Percentiles rank a stretch among this genome's conserved stretches.
These are phyloP conservation scores for Epichloe aotearoae DNA, from an alignment of 2,329 filamentous ascomycete species.

Conservation along the genomic window DNA sequence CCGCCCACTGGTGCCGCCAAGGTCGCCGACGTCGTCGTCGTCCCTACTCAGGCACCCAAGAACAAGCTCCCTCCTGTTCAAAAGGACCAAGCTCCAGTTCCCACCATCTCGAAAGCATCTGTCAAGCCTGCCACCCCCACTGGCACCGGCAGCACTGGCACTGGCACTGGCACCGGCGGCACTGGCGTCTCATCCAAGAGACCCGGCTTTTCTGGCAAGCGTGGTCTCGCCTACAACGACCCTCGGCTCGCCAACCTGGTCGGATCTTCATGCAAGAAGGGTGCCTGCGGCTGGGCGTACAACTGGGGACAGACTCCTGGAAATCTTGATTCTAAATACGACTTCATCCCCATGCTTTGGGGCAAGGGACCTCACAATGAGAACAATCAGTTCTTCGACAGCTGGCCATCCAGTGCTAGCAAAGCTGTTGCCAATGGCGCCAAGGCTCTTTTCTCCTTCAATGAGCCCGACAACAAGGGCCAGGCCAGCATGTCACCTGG, in stretches of 20 bases:
- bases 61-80: not conserved
- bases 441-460: slow-evolving; percentile 51
- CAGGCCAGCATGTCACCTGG: slow-evolving; percentile 46
- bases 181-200: slow-evolving; percentile 2
- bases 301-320: slow-evolving; percentile 48
- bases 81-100: slow-evolving; percentile 2
- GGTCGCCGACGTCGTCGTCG: slow-evolving; percentile 21
- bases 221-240: slow-evolving; percentile 57
- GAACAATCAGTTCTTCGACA: slow-evolving; percentile 19
- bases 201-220: slow-evolving; percentile 32
- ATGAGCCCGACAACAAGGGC: slow-evolving; percentile 52
- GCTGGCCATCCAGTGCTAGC: slow-evolving; percentile 39
- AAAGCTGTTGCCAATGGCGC: slow-evolving; percentile 39
- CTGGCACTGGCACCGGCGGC: slow-evolving; percentile 3
- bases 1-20: slow-evolving; percentile 14
- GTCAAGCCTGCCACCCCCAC: slow-evolving; percentile 11
- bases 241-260: slow-evolving; percentile 39
- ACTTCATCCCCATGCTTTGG: slow-evolving; percentile 59
- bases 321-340: slow-evolving; percentile 29
- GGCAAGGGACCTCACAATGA: slow-evolving; percentile 21
- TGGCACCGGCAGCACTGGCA: slow-evolving; percentile 2
- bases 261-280: slow-evolving; percentile 20
- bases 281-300: slow-evolving; percentile 46
- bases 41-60: slow-evolving; percentile 4
- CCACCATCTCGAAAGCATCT: slow-evolving; percentile 13